Evolutionary conservation across 169 alveolate genomes (phyloP).

Genomic region (Plasmodium gonderi): DNA sequence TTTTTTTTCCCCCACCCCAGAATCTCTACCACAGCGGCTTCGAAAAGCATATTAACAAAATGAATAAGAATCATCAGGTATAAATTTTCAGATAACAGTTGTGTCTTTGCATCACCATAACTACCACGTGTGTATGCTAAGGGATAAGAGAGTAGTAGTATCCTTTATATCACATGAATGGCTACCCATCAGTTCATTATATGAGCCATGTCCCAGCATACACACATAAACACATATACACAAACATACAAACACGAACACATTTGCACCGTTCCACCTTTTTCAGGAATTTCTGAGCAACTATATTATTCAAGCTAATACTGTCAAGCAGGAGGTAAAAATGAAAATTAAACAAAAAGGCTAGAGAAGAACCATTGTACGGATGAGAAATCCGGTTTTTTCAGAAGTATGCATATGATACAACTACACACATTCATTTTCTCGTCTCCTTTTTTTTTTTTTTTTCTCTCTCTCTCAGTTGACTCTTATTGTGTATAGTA

Average conservation of each 20-base stretch:
- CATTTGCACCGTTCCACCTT: neutral
- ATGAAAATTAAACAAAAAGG: neutral
- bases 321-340: constrained; percentile 30
- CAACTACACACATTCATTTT: neutral
- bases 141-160: neutral
- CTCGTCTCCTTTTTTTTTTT: neutral
- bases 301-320: constrained; percentile 23
- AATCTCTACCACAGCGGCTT: constrained; percentile 7
- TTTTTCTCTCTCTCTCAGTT: neutral
- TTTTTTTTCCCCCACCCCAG: neutral
- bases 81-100: neutral
- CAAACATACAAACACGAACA: neutral
- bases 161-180: too few relatives aligned
- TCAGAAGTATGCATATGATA: too few relatives aligned
- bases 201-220: too few relatives aligned
- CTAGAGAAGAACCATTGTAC: neutral
- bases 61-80: constrained; percentile 41
- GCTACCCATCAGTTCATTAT: too few relatives aligned
- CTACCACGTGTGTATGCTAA: neutral
- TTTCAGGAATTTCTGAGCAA: constrained; percentile 26
- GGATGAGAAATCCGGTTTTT: too few relatives aligned
- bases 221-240: neutral
- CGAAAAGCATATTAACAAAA: constrained; percentile 47
- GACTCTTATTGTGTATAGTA: constrained; percentile 19
- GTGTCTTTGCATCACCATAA: neutral